These are phyloP conservation scores for Plasmodium coatneyi DNA, from an alignment of 169 alveolate genomes.

Conservation along the genomic window DNA sequence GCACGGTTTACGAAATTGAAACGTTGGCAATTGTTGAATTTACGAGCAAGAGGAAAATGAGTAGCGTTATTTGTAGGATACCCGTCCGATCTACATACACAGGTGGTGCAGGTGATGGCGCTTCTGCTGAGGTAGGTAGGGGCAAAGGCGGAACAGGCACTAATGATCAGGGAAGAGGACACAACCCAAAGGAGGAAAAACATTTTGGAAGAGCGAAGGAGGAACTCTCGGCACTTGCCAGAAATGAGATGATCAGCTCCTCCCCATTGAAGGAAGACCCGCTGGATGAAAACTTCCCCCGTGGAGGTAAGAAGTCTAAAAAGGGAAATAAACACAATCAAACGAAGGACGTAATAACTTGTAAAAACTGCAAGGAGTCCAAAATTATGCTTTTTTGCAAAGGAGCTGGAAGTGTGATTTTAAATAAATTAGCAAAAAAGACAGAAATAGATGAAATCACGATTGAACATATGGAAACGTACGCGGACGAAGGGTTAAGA, in stretches of 20 bases:
- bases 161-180: background rate
- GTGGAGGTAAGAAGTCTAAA: background rate
- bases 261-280: background rate
- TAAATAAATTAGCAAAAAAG: conserved; percentile 79
- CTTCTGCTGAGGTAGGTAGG: background rate
- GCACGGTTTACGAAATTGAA: conserved; percentile 79
- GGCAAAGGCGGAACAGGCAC: background rate
- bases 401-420: conserved; percentile 95
- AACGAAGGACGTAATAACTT: background rate
- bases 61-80: conserved; percentile 84
- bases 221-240: background rate
- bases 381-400: conserved; percentile 87
- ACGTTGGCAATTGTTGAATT: conserved; percentile 86
- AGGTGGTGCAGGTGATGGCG: background rate
- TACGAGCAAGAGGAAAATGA: conserved; percentile 84
- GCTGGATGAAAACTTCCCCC: conserved; percentile 9
- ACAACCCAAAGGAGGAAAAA: background rate
- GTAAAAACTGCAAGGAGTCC: conserved; percentile 66
- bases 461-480: conserved; percentile 82
- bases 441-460: conserved; percentile 80
- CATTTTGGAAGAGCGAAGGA: background rate
- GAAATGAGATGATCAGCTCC: background rate
- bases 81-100: conserved; percentile 42
- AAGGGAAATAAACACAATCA: conserved; percentile 19
- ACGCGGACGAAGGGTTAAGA: conserved; percentile 89